Conservation (phyloP, 768 basidiomycete genomes). For the Mycena sanguinolenta region DNA sequence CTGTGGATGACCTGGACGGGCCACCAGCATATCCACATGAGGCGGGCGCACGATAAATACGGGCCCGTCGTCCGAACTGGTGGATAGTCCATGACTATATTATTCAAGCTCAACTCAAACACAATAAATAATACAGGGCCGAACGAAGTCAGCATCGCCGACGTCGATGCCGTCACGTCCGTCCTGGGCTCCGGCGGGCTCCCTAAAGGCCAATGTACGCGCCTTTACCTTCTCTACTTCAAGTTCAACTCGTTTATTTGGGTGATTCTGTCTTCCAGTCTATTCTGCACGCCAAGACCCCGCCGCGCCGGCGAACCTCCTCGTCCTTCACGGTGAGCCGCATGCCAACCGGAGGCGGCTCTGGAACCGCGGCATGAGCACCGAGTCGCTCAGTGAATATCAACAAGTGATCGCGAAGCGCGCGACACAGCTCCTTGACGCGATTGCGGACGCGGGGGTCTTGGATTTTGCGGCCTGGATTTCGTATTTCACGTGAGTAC, state of each 20-base stretch:
- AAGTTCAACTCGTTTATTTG: too few species aligned
- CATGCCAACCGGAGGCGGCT: constrained; percentile 59
- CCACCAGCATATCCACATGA: constrained; percentile 59
- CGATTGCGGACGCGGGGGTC: constrained; percentile 39
- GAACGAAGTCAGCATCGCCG: constrained; percentile 27
- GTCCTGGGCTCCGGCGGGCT: constrained; percentile 26
- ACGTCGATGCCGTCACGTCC: constrained; percentile 25
- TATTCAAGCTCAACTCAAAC: too few species aligned
- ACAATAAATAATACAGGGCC: constrained; percentile 12
- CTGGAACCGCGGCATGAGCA: constrained; percentile 65
- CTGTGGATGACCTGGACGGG: constrained; percentile 52
- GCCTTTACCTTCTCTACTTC: not conserved
- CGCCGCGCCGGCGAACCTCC: constrained; percentile 3
- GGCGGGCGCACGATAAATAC: constrained; percentile 62
- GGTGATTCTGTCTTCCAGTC: too few species aligned
- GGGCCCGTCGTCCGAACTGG: constrained; percentile 71
- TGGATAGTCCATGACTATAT: too few species aligned
- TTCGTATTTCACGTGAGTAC: constrained; percentile 55
- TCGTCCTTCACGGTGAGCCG: constrained; percentile 20
- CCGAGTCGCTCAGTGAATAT: constrained; percentile 60
- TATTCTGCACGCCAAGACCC: constrained; percentile 26
- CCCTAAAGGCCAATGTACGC: constrained; percentile 29
- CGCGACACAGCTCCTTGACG: constrained; percentile 54
- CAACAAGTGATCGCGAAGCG: constrained; percentile 53
- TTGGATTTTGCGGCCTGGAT: constrained; percentile 52